Base-by-base conservation (phyloP, 495 filamentous ascomycete genomes). In the Entonaema liquescens region DNA sequence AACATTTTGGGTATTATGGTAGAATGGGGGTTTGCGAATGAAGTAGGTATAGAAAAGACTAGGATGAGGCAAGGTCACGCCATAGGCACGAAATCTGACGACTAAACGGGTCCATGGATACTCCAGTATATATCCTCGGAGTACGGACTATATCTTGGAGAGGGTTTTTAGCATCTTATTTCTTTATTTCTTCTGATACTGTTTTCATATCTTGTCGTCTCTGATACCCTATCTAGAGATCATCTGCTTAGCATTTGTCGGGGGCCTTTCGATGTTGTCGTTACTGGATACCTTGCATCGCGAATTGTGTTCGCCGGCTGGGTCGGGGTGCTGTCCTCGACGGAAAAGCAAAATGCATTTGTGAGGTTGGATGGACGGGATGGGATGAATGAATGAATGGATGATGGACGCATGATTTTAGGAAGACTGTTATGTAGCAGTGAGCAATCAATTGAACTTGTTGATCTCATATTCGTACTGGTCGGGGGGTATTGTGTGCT, bases 161-260 rank as follows among this genome's bases (percentile, higher is more conserved):
- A 40, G 17, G 57, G 26, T 9, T 47, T 66, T 56, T 63, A 56
- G 55, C 42, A 59, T 65, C 50, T 11, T 62, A 28, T 44, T 26
- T 68, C 47, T 26, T 44, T 36, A 5, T 61, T 68, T 71, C 33
- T 61, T 59, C 53, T 59, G 35, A 47, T 50, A 17, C 15, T 52
- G 28, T 61, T 58, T 28, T 44, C n/a, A 58, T 63, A 47, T 59
- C 59, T 44, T 40, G 19, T 50, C 66, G 25, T 71, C 66, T 71
- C 47, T 67, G 67, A 77, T 77, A 77, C 75, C 75, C 72, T 36
- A 64, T 68, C 60, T 77, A 73, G 75, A 77, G 70, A 68, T 74
- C 67, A 57, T 71, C 65, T 70, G 53, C 54, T 72, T 47, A 54
- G 31, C 54, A 23, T 55, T 36, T 35, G 42, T 19, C 47, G 19